A percentile compares a stretch with the other conserved stretches of the same genome.
phyloP scores from a whole-genome alignment of 116 monocot genomes.

The Iris pallida region DNA sequence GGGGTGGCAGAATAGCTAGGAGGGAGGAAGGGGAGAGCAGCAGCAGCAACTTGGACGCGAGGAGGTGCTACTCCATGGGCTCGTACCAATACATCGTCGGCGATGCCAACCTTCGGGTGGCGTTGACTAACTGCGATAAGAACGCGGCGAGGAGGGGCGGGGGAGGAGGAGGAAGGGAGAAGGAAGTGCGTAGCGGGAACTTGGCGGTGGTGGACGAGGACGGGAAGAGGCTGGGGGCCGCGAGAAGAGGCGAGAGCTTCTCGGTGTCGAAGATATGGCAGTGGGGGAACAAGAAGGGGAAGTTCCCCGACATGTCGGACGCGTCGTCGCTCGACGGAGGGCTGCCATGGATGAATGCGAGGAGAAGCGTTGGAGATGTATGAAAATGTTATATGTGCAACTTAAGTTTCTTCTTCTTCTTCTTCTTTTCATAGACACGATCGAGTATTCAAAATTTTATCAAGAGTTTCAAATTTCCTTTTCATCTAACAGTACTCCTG shows the following conservation, averaged over 20 bases:
- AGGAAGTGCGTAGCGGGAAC: not conserved
- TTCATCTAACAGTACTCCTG: too few relatives aligned
- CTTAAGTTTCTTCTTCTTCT: not conserved
- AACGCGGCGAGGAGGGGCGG: not conserved
- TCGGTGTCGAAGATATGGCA: constrained; percentile 16
- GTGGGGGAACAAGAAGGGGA: constrained; percentile 15
- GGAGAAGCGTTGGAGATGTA: constrained; percentile 9
- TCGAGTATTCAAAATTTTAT: too few relatives aligned
- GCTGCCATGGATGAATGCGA: constrained; percentile 20
- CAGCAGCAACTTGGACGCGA: constrained; percentile 15
- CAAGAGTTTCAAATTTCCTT: too few relatives aligned
- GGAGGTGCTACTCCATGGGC: constrained; percentile 15
- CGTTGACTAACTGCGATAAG: not conserved
- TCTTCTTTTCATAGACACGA: not conserved
- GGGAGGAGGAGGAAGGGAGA: not conserved
- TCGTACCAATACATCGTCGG: constrained; percentile 15
- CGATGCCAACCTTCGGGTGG: constrained; percentile 16
- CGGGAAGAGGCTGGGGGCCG: constrained; percentile 5
- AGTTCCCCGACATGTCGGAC: not conserved
- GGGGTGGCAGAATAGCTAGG: not conserved
- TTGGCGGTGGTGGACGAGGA: not conserved
- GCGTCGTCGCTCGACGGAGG: constrained; percentile 8
- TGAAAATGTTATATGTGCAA: not conserved
- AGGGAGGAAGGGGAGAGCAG: constrained; percentile 19
- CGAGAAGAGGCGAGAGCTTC: constrained; percentile 14